A percentile compares a stretch with the other conserved stretches of the same genome.
phyloP scores from a whole-genome alignment of 2,329 filamentous ascomycete genomes.

The Truncatella angustata region DNA sequence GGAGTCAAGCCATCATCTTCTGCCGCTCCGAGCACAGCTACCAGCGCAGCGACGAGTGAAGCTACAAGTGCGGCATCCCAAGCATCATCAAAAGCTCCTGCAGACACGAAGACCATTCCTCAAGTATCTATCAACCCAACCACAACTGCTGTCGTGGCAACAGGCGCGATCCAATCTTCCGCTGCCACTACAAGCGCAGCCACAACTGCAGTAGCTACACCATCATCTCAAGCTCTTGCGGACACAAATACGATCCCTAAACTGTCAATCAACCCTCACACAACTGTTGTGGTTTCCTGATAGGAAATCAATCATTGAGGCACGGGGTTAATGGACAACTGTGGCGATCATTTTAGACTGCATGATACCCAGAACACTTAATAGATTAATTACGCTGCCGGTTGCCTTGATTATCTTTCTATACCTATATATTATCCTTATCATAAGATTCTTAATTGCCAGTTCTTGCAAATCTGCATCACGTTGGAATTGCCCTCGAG shows the following conservation, averaged over 20 bases:
- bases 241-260: slow-evolving; percentile 9
- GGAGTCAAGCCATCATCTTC: not conserved
- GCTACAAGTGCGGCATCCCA: not conserved
- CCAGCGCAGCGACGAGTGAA: not conserved
- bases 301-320: no score
- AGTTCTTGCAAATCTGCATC: no score
- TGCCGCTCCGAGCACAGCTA: not conserved
- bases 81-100: not conserved
- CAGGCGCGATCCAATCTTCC: no score
- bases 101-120: slow-evolving; percentile 6
- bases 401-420: no score
- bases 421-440: no score
- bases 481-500: not conserved
- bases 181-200: not conserved
- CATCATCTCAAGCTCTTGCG: not conserved
- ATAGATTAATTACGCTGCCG: no score
- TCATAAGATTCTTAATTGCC: not conserved
- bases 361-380: no score
- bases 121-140: slow-evolving; percentile 12
- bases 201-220: not conserved
- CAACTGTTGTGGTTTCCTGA: slow-evolving; percentile 9
- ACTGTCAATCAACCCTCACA: slow-evolving; percentile 12
- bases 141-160: slow-evolving; percentile 4
- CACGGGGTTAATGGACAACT: no score
- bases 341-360: no score